Percentiles rank a stretch among this genome's conserved stretches.
Evolutionary conservation across 352 stramenopile species (phyloP).

Genomic region (Elongisporangium undulatum): DNA sequence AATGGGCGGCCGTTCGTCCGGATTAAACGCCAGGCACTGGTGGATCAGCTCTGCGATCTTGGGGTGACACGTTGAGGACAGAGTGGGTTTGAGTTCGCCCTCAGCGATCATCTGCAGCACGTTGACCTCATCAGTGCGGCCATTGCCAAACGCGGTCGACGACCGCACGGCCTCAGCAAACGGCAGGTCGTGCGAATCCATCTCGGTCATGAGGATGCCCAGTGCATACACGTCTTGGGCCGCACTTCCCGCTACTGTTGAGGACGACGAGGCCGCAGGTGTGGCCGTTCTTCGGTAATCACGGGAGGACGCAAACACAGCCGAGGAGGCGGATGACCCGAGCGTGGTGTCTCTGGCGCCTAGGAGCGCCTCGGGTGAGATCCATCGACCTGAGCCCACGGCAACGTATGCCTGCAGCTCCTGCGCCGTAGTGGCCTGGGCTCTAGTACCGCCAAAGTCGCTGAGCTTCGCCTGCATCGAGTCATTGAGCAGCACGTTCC

Average conservation of each 20-base stretch:
- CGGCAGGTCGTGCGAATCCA: constrained; percentile 66
- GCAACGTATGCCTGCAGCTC: constrained; percentile 61
- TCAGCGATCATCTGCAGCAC: constrained; percentile 66
- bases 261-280: constrained; percentile 15
- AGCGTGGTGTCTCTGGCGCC: constrained; percentile 34
- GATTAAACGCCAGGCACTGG: constrained; percentile 24
- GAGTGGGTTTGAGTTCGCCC: constrained; percentile 45
- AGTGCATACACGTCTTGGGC: constrained; percentile 52
- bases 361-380: constrained; percentile 61
- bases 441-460: constrained; percentile 36
- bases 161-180: constrained; percentile 58
- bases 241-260: constrained; percentile 23
- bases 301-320: neutral
- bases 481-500: constrained; percentile 57
- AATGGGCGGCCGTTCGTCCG: constrained; percentile 21
- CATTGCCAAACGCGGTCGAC: constrained; percentile 14
- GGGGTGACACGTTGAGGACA: constrained; percentile 44
- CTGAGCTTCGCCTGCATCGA: constrained; percentile 60
- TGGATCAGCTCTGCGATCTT: constrained; percentile 41
- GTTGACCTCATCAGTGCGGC: constrained; percentile 31
- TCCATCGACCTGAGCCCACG: constrained; percentile 65
- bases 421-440: constrained; percentile 36
- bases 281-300: constrained; percentile 25
- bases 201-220: constrained; percentile 62
- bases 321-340: constrained; percentile 14